Evolutionary conservation across 768 basidiomycete species (phyloP).

Genomic region (Panaeolus papilionaceus): DNA sequence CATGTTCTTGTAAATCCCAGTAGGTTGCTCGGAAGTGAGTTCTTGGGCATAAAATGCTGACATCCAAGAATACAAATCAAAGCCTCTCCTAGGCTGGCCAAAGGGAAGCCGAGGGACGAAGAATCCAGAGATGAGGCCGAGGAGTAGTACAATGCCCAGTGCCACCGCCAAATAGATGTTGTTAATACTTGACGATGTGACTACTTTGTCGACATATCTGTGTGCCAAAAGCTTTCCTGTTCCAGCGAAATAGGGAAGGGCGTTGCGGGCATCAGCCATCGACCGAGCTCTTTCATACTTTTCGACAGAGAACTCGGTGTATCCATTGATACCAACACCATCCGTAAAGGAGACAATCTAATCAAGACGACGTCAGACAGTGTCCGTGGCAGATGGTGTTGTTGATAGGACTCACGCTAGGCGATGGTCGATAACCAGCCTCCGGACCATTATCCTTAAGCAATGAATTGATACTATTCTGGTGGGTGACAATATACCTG

Average conservation of each 20-base stretch:
- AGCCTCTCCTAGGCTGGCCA: constrained; percentile 30
- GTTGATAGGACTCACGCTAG: constrained; percentile 35
- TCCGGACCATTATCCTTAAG: constrained; percentile 48
- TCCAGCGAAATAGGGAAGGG: constrained; percentile 51
- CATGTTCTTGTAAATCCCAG: constrained; percentile 32
- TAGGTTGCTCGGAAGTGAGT: constrained; percentile 22
- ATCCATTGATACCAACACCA: constrained; percentile 43
- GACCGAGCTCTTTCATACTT: constrained; percentile 41
- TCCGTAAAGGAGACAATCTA: constrained; percentile 47
- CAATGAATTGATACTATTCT: constrained; percentile 45
- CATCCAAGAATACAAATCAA: constrained; percentile 35
- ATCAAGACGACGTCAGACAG: not conserved
- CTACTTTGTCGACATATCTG: constrained; percentile 37
- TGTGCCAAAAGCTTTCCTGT: constrained; percentile 41
- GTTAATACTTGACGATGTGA: constrained; percentile 34
- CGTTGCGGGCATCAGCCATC: constrained; percentile 43
- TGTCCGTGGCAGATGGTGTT: not conserved
- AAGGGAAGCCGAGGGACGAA: constrained; percentile 33
- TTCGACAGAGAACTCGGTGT: constrained; percentile 42
- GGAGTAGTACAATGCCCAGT: constrained; percentile 30
- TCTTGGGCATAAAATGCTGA: constrained; percentile 31
- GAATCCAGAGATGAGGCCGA: constrained; percentile 39
- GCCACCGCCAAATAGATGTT: constrained; percentile 31
- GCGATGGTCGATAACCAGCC: constrained; percentile 46
- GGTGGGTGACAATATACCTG: constrained; percentile 37